These are phyloP conservation scores for Colletotrichum gloeosporioides DNA, from an alignment of 2,329 filamentous ascomycete species.

Conservation along the genomic window DNA sequence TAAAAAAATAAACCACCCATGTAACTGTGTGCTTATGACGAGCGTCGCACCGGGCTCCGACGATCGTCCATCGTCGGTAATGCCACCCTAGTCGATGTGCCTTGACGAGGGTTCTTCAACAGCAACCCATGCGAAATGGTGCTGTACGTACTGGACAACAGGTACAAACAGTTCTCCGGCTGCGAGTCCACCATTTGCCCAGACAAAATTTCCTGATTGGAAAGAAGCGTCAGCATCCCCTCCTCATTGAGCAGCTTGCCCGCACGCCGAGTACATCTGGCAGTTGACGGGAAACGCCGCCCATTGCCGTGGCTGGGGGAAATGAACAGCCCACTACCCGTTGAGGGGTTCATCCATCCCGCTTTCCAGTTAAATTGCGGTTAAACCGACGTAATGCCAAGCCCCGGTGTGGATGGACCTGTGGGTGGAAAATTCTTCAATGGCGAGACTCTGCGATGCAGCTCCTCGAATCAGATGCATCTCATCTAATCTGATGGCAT, in stretches of 20 bases:
- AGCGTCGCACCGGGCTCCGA: background rate
- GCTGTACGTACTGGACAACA: background rate
- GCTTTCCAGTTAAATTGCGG: background rate
- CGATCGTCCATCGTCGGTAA: background rate
- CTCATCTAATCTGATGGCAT: slow-evolving; percentile 19
- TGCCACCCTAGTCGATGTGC: background rate
- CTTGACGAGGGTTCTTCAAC: background rate
- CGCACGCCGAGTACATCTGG: background rate
- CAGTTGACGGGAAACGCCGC: background rate
- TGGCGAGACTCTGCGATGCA: background rate
- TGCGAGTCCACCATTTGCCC: background rate
- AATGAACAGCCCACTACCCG: background rate
- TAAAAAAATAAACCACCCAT: background rate
- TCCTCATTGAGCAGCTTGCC: background rate
- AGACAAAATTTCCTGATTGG: background rate
- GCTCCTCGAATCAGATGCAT: background rate
- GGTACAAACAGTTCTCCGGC: background rate
- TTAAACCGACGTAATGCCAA: background rate
- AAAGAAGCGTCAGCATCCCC: background rate
- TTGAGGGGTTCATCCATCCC: background rate
- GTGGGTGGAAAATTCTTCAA: background rate
- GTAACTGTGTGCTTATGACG: background rate
- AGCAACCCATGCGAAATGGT: background rate
- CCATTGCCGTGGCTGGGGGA: background rate
- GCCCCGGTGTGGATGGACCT: background rate